Percentiles rank a stretch among this genome's conserved stretches.
Conservation (phyloP, 2,329 filamentous ascomycete genomes). For the Aspergillus proliferans region DNA sequence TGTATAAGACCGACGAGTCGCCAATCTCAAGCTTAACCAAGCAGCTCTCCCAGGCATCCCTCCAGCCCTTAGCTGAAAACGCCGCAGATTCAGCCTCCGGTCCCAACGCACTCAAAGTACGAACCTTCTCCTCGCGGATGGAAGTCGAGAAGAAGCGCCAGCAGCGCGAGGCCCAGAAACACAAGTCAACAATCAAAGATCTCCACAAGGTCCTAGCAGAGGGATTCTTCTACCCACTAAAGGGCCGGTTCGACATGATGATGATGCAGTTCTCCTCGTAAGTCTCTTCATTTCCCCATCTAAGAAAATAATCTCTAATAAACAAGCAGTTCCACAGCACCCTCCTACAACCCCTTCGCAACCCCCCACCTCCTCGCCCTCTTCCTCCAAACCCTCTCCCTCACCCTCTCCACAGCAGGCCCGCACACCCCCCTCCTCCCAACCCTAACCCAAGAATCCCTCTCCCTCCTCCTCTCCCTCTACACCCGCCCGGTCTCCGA, state of each 20-base stretch:
- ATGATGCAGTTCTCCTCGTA: conserved; percentile 49
- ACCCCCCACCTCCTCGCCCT: conserved; percentile 70
- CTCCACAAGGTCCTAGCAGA: conserved; percentile 69
- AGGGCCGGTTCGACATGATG: conserved; percentile 68
- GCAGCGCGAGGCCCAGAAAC: conserved; percentile 39
- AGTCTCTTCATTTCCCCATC: conserved; percentile 8
- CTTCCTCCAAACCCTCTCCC: conserved; percentile 77
- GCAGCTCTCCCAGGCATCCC: conserved; percentile 63
- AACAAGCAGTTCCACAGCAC: conserved; percentile 20
- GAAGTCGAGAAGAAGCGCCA: conserved; percentile 53
- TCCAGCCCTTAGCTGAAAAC: conserved; percentile 72
- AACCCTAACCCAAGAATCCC: conserved; percentile 76
- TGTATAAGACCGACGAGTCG: conserved; percentile 50
- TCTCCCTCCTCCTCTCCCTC: conserved; percentile 71
- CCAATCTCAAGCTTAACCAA: conserved; percentile 64
- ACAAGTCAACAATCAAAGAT: conserved; percentile 63
- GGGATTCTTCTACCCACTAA: conserved; percentile 81
- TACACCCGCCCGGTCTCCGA: conserved; percentile 47
- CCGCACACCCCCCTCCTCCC: conserved; percentile 69
- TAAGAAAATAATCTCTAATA: background rate
- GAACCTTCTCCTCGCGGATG: conserved; percentile 78
- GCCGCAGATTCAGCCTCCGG: conserved; percentile 75
- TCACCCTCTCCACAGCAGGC: conserved; percentile 77
- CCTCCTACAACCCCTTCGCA: conserved; percentile 56
- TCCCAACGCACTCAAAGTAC: conserved; percentile 78